A percentile compares a stretch with the other conserved stretches of the same genome.
Conservation (phyloP, 805 yeast genomes). For the Cyberlindnera subsufficiens region DNA sequence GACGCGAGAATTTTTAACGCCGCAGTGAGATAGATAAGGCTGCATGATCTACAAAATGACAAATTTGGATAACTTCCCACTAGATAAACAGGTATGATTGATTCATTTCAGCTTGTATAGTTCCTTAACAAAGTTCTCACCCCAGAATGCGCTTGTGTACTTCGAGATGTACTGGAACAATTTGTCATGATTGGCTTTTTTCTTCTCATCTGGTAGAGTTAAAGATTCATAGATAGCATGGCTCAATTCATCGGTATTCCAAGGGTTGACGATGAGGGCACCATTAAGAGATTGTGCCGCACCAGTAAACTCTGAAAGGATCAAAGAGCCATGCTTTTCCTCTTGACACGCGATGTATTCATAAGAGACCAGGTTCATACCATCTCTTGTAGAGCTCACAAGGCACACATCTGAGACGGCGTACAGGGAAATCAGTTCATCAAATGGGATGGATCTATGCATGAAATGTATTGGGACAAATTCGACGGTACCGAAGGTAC, state of each 20-base stretch:
- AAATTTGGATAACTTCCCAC: too few relatives aligned
- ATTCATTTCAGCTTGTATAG: constrained; percentile 37
- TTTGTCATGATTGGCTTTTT: constrained; percentile 70
- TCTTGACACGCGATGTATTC: constrained; percentile 96
- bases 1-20: too few relatives aligned
- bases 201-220: constrained; percentile 80
- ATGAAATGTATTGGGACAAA: constrained; percentile 96
- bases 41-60: too few relatives aligned
- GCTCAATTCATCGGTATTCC: constrained; percentile 95
- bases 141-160: constrained; percentile 96
- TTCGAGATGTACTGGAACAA: constrained; percentile 84
- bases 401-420: constrained; percentile 83
- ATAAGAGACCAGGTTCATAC: constrained; percentile 95
- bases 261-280: constrained; percentile 89
- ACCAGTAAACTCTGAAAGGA: constrained; percentile 93
- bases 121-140: constrained; percentile 90
- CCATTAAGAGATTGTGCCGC: constrained; percentile 99
- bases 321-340: constrained; percentile 77
- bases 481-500: constrained; percentile 93
- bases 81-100: too few relatives aligned
- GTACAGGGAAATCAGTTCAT: constrained; percentile 86
- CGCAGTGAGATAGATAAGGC: too few relatives aligned
- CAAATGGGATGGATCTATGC: constrained; percentile 88
- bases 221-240: constrained; percentile 82
- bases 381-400: constrained; percentile 93